Base-by-base conservation (phyloP, 2,329 filamentous ascomycete species). In the Pseudogymnoascus sp. region DNA sequence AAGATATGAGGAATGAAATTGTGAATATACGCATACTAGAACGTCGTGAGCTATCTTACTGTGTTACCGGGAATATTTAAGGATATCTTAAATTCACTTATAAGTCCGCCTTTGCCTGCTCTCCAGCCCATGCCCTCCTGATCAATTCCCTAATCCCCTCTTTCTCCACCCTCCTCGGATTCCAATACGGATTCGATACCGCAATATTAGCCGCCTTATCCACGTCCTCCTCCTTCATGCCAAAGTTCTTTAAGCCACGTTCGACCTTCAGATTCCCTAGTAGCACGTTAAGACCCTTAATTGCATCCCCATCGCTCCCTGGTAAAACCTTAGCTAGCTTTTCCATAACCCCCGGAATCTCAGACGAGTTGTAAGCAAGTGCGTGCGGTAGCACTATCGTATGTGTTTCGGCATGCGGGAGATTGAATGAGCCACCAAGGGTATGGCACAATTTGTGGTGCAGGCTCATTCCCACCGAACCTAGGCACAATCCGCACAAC, bases 361-460 rank as follows among this genome's bases (percentile, higher is more conserved):
- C 75, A 0, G 83, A 82, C 0, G 82, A 81, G 66, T 87, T 87
- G 70, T 87, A 88, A 1, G 85, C 81, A 2, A 88, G 73, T 0
- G 83, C 83, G 68, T 88, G 85, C 0, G 85, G 84, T 6, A 88
- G 75, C 1, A 88, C 79, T 29, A 29, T 29, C 26, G 26, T 29
- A 7, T 29, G 26, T 29, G 26, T 29, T 29, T 29, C 26, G 26
- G 85, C 83, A 65, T 89, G 85, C 0, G 86, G 84, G 5, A 89
- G 77, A 66, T 83, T 80, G 72, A 88, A 86, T 68, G 78, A 82
- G 7, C 86, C 86, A 26, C 85, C 86, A 0, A 88, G 76, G 0
- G 82, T 83, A 70, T 88, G 86, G 73, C 85, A 87, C 1, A 89
- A 79, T 71, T 88, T 89, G 73, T 88, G 86, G 70, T 88, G 86